These are phyloP conservation scores for Solanum hybrid DNA, from an alignment of 305 asterid genomes.

Conservation along the genomic window DNA sequence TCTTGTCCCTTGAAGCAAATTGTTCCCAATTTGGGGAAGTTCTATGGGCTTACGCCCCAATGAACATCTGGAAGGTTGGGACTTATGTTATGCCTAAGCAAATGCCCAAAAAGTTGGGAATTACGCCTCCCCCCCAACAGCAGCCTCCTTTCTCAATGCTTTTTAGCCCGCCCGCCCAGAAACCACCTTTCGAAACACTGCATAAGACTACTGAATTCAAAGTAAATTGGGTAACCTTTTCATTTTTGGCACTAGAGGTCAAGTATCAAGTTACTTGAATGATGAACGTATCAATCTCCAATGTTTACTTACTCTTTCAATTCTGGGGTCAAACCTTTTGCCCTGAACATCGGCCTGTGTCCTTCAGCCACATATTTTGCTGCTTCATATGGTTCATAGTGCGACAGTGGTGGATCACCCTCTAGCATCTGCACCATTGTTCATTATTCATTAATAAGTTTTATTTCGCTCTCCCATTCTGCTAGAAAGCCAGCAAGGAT, in stretches of 20 bases:
- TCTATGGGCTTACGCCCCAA: not conserved
- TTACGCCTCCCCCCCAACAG: not conserved
- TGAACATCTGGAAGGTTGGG: not conserved
- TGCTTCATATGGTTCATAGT: slow-evolving; percentile 78
- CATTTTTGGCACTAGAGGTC: not conserved
- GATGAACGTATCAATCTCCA: not conserved
- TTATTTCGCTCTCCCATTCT: not conserved
- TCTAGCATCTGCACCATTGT: slow-evolving; percentile 73
- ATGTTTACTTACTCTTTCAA: slow-evolving; percentile 65
- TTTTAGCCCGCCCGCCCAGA: not conserved
- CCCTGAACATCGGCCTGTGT: slow-evolving; percentile 64
- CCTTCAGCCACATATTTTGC: slow-evolving; percentile 83
- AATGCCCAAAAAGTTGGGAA: not conserved
- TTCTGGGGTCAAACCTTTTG: slow-evolving; percentile 53
- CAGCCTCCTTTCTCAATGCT: not conserved
- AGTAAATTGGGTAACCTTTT: not conserved
- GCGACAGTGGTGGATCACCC: slow-evolving; percentile 80
- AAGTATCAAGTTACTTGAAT: not conserved
- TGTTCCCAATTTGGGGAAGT: not conserved
- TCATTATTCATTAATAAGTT: not conserved
- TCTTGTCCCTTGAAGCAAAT: not conserved
- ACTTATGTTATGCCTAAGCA: not conserved
- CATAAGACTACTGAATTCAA: not conserved
- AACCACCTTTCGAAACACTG: not conserved
- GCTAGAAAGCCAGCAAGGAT: not conserved